Base-by-base conservation (phyloP, 257 asterid genomes). In the Lycium barbarum region DNA sequence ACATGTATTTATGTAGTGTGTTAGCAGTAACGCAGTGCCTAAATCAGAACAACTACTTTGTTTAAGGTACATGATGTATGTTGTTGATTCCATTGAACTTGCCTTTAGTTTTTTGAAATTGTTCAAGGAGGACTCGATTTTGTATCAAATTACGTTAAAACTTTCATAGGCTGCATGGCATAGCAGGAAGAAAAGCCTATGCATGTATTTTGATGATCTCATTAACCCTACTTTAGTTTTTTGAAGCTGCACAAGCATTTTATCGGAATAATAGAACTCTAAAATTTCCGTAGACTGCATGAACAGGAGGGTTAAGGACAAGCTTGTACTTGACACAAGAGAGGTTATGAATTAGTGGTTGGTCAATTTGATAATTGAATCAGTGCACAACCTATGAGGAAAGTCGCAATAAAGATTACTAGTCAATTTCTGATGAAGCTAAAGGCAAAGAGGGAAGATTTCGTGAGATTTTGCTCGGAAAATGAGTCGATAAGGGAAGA, bases 1-100 rank as follows among this genome's bases (percentile, higher is more conserved):
- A 73, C 80, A 47, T 73, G 40, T 1, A 20, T 47, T 73, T 73
- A 73, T 73, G 80, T 12, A 45, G 80, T 47, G 47, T 73, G 20
- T 73, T 20, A 62, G 11, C 9, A 47, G 80, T 73, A 20, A 47
- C 7, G 13, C 80, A 20, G 45, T 73, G 80, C 2, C 59, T 43
- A 73, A 45, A 73, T 11, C 5, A 73, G 80, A 59, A 47, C 0
- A 22, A 11, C 3, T 47, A 5, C 9, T 70, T 70, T 71, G 1
- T 73, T 11, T 47, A 47, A 73, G 6, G 80, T 12, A 73, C 40
- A 20, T 73, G 80, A 20, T 73, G 17, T 47, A 10, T 49, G 11
- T n/a, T 73, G 59, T 47, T 45, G 58, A 5, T 45, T 10, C 40
- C 59, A 45, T 0, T 73, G 11, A 73, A 20, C 40, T 47, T 47